Percentiles rank a stretch among this genome's conserved stretches.
phyloP scores from a whole-genome alignment of 139 green algal species.

The Microglena sp. region DNA sequence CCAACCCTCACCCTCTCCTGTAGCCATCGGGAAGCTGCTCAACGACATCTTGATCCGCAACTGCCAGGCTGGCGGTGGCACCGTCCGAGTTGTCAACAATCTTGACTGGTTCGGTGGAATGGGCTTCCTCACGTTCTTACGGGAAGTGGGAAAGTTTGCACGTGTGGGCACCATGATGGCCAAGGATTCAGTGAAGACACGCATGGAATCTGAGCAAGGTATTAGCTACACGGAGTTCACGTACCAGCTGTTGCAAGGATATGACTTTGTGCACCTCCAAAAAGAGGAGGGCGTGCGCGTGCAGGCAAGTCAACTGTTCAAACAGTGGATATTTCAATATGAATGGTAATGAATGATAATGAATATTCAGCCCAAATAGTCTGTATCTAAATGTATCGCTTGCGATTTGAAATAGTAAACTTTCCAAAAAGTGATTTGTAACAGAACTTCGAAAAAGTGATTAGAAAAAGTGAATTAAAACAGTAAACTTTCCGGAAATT shows the following conservation, averaged over 20 bases:
- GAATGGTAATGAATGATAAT: too few species aligned
- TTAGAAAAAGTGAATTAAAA: too few species aligned
- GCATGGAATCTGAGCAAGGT: slow-evolving; percentile 75
- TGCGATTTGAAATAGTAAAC: too few species aligned
- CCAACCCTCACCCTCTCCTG: not conserved
- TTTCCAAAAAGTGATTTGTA: too few species aligned
- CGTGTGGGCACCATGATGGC: slow-evolving; percentile 89
- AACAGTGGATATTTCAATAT: too few species aligned
- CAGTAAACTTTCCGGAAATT: too few species aligned
- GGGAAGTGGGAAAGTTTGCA: slow-evolving; percentile 87
- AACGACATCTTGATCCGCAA: slow-evolving; percentile 29
- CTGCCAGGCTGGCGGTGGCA: not conserved
- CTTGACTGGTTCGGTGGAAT: slow-evolving; percentile 84
- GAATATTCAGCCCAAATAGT: too few species aligned
- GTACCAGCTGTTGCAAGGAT: slow-evolving; percentile 96
- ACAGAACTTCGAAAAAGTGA: too few species aligned
- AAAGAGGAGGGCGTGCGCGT: slow-evolving; percentile 66
- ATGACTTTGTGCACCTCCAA: slow-evolving; percentile 94
- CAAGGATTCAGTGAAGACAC: slow-evolving; percentile 87
- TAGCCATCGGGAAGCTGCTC: slow-evolving; percentile 35
- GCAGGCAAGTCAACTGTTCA: too few species aligned
- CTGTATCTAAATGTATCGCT: too few species aligned
- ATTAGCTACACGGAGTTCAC: slow-evolving; percentile 95
- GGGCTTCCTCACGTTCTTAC: slow-evolving; percentile 82
- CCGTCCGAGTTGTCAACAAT: slow-evolving; percentile 71